Evolutionary conservation across 1,139 yeast genomes (phyloP).

Genomic region (Saccharomyces pastorianus): DNA sequence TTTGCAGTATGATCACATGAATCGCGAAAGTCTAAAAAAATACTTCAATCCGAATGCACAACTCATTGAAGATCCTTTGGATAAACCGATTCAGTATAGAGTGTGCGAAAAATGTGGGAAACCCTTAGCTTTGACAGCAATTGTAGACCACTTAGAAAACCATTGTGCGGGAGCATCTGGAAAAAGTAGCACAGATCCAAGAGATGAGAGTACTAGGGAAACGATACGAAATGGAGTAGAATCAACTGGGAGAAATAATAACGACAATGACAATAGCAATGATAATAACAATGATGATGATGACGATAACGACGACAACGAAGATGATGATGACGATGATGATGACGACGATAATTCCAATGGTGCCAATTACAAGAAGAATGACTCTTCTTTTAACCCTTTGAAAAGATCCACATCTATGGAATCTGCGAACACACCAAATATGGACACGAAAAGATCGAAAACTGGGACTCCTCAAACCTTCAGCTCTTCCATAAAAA

Average conservation of each 20-base stretch:
- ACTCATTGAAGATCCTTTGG: constrained; percentile 36
- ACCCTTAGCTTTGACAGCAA: constrained; percentile 38
- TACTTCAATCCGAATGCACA: constrained; percentile 20
- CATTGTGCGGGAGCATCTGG: constrained; percentile 15
- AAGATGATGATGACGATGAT: constrained; percentile 20
- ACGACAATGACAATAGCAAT: background rate
- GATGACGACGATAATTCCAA: constrained; percentile 27
- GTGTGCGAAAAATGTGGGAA: constrained; percentile 59
- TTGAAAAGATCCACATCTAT: background rate
- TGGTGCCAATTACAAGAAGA: constrained; percentile 16
- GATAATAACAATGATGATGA: constrained; percentile 10
- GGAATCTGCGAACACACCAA: background rate
- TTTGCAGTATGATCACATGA: constrained; percentile 12
- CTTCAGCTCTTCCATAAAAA: constrained; percentile 30
- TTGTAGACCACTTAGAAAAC: constrained; percentile 38
- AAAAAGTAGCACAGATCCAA: constrained; percentile 4
- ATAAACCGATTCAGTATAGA: constrained; percentile 44
- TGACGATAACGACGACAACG: constrained; percentile 38
- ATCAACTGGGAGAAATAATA: background rate
- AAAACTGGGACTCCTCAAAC: constrained; percentile 2
- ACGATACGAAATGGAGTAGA: constrained; percentile 28
- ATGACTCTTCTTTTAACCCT: constrained; percentile 3
- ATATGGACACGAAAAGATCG: background rate
- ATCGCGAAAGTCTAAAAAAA: constrained; percentile 12
- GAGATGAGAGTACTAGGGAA: constrained; percentile 7